Percentiles rank a stretch among this genome's conserved stretches.
Conservation (phyloP, 345 rosid species). For the Arabidopsis thaliana region DNA sequence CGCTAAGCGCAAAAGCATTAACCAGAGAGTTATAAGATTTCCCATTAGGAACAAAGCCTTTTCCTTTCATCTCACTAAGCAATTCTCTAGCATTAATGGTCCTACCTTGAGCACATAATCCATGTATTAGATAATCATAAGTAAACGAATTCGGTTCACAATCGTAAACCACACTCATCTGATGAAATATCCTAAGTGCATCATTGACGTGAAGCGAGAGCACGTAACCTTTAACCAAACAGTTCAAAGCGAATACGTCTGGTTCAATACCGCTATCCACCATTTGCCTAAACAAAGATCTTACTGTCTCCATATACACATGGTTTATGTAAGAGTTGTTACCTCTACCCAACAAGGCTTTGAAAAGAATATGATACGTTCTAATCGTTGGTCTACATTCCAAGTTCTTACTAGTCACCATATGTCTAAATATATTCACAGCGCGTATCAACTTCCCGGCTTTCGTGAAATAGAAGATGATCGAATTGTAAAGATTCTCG, state of each 20-base stretch:
- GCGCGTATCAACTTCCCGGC: constrained; percentile 87
- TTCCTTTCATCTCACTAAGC: constrained; percentile 74
- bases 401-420: constrained; percentile 60
- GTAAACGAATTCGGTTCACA: constrained; percentile 79
- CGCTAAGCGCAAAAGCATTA: constrained; percentile 75
- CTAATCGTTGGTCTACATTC: constrained; percentile 78
- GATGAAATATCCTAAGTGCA: constrained; percentile 91
- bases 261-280: constrained; percentile 80
- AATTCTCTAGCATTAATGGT: constrained; percentile 76
- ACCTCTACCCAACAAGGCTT: constrained; percentile 77
- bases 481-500: constrained; percentile 75
- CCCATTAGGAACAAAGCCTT: constrained; percentile 72
- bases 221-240: constrained; percentile 81
- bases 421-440: constrained; percentile 80
- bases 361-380: constrained; percentile 76
- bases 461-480: constrained; percentile 71
- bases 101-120: constrained; percentile 85
- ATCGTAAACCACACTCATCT: constrained; percentile 73
- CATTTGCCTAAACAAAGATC: constrained; percentile 86
- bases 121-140: constrained; percentile 83
- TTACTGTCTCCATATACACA: constrained; percentile 79
- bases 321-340: constrained; percentile 72
- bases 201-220: constrained; percentile 91
- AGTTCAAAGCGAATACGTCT: constrained; percentile 54
- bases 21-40: constrained; percentile 84